Percentiles rank a stretch among this genome's conserved stretches.
Evolutionary conservation across 345 rosid genomes (phyloP).

Genomic region (Luvunga scandens): DNA sequence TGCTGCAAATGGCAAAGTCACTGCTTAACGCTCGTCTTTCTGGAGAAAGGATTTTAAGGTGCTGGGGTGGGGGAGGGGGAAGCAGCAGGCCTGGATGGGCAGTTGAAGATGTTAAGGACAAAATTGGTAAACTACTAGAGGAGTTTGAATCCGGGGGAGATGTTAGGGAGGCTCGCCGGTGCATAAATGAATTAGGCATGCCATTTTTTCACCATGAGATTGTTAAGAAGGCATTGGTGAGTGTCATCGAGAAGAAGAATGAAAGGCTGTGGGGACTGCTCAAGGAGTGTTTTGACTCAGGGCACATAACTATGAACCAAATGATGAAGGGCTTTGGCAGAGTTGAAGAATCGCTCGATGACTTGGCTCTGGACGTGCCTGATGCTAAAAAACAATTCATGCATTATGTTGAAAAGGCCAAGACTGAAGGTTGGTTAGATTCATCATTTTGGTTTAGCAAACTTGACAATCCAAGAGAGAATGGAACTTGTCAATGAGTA

Average conservation of each 20-base stretch:
- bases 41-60: conserved; percentile 75
- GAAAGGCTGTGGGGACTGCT: conserved; percentile 59
- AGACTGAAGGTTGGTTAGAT: conserved; percentile 66
- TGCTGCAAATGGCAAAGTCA: conserved; percentile 72
- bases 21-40: conserved; percentile 71
- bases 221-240: conserved; percentile 68
- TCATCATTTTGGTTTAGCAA: conserved; percentile 38
- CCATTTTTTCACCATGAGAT: conserved; percentile 88
- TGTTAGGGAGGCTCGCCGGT: conserved; percentile 61
- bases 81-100: conserved; percentile 62
- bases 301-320: conserved; percentile 70
- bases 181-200: conserved; percentile 84
- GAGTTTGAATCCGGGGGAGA: conserved; percentile 84
- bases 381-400: conserved; percentile 59
- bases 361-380: conserved; percentile 77
- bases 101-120: conserved; percentile 70
- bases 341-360: conserved; percentile 68
- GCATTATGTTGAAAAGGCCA: conserved; percentile 57
- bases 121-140: conserved; percentile 64
- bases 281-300: conserved; percentile 52
- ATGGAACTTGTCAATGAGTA: conserved; percentile 22
- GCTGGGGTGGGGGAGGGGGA: conserved; percentile 86
- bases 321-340: conserved; percentile 78
- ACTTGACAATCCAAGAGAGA: conserved; percentile 35
- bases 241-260: conserved; percentile 58